Evolutionary conservation across 2,329 filamentous ascomycete genomes (phyloP), one percentile per base, ranked within the genome.

Genomic region (Penicillium expansum): DNA sequence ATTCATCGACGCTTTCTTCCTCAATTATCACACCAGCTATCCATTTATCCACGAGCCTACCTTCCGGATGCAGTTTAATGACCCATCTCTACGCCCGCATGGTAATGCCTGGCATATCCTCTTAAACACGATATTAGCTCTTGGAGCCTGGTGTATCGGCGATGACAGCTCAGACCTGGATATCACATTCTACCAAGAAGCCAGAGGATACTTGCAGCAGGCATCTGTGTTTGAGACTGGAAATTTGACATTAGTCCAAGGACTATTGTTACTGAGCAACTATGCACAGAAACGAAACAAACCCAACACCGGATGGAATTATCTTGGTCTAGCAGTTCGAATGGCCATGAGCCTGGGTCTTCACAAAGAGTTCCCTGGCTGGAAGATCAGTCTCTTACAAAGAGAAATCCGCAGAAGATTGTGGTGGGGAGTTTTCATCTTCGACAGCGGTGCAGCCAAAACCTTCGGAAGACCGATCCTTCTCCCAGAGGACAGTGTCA

Each of bases 251-350:
- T 69, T 80, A 9, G 78, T 82, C 2, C 80, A 81, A 62, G 75
- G 74, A 1, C 69, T 82, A 33, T 65, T 76, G 14, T 71, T 82
- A 47, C 70, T 81, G 61, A 77, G 77, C 55, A 80, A 81, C 53
- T 80, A 80, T 57, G 71, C 78, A 0, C 79, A 81, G 61, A 82
- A 81, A 62, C 71, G 77, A 29, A 78, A 80, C 63, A 80, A 80
- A 57, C 79, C 79, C 2, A 82, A 82, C 59, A 78, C 74, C 8
- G 79, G 78, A 9, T 81, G 77, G 69, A 80, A 79, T 48, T 80
- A 79, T 58, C 64, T 80, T 8, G 79, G 79, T 1, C 62, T 81
- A 16, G 78, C 78, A n/a, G 71, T 79, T 22, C 69, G 77, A 44
- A 80, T 81, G 75, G 78, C 79, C 1, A 77, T 81, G 70, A 78